These are phyloP conservation scores for Chaetomium fimeti DNA, from an alignment of 495 filamentous ascomycete species.

Conservation along the genomic window DNA sequence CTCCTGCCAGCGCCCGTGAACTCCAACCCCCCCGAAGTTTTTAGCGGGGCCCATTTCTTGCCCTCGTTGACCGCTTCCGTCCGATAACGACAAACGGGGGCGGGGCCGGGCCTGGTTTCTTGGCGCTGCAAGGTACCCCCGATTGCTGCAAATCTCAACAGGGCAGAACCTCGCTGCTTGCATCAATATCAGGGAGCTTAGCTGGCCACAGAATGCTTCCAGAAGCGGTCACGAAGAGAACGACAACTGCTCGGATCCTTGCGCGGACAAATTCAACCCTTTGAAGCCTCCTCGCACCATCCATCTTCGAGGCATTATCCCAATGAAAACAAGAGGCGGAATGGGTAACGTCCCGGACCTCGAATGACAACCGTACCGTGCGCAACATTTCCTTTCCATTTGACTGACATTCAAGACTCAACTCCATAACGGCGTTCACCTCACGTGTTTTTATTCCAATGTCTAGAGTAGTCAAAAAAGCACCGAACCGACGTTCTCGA, in stretches of 20 bases:
- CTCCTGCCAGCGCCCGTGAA: neutral
- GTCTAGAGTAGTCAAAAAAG: neutral
- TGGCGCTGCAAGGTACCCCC: constrained; percentile 11
- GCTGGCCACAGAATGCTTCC: constrained; percentile 8
- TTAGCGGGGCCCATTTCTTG: constrained; percentile 24
- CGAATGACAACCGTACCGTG: neutral
- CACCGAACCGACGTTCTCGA: neutral
- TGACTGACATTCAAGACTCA: neutral
- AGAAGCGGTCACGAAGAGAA: neutral
- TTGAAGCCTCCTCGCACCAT: neutral
- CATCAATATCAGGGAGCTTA: neutral
- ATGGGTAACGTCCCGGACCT: neutral
- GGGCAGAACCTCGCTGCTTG: constrained; percentile 1
- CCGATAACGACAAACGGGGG: constrained; percentile 17
- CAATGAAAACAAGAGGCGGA: neutral
- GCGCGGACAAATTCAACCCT: neutral
- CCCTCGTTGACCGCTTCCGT: constrained; percentile 6
- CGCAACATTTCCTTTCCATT: neutral
- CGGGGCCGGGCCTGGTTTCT: neutral
- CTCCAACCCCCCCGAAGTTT: constrained; percentile 12
- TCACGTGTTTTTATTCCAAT: no score
- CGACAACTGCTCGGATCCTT: constrained; percentile 2
- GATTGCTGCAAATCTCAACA: constrained; percentile 10
- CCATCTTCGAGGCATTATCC: neutral
- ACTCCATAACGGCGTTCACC: no score